Evolutionary conservation across 2,329 filamentous ascomycete genomes (phyloP), one percentile per base, ranked within the genome.

Genomic region (Aphanoascus verrucosus): DNA sequence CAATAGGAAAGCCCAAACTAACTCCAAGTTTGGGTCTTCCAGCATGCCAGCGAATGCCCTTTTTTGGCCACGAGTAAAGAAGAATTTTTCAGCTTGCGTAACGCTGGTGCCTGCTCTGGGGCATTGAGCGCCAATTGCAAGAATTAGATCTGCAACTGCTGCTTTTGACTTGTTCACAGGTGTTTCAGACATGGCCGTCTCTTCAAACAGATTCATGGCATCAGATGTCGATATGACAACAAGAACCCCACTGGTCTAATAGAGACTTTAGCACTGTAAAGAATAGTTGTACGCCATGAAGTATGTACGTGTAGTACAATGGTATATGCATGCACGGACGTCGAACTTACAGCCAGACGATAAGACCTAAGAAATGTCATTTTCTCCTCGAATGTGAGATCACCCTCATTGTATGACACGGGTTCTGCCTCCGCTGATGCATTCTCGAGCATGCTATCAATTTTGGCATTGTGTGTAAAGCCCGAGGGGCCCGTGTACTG

Each of bases 71-170:
- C 71, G 70, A 40, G 31, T 12, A 1, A 70, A 70, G 54, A 80
- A 79, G 52, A 74, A 74, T 40, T 68, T 61, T 49, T 70, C 61
- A 49, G 67, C 58, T 58, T 69, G 60, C 15, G 63, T 55, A 38
- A 63, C 55, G 49, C 62, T 55, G 35, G 59, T 58, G 12, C 65
- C 62, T 23, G 64, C 62, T 37, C 65, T 62, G 23, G 61, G 65
- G 54, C 71, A 76, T 58, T 80, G 77, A 0, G 74, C 75, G 1
- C 77, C 77, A 19, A 80, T 78, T 1, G 77, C 76, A 42, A 78
- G 64, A 44, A 77, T 71, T 23, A 78, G 69, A 53, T 77, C 45
- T 42, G 51, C 53, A 38, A 47, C 45, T 44, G 52, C 43, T 41
- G 50, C 14, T 34, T 51, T 47, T 15, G 55, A 46, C 32, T 41